Percentiles rank a stretch among this genome's conserved stretches.
These are phyloP conservation scores for Asterophora parasitica DNA, from an alignment of 768 basidiomycete genomes.

Conservation along the genomic window DNA sequence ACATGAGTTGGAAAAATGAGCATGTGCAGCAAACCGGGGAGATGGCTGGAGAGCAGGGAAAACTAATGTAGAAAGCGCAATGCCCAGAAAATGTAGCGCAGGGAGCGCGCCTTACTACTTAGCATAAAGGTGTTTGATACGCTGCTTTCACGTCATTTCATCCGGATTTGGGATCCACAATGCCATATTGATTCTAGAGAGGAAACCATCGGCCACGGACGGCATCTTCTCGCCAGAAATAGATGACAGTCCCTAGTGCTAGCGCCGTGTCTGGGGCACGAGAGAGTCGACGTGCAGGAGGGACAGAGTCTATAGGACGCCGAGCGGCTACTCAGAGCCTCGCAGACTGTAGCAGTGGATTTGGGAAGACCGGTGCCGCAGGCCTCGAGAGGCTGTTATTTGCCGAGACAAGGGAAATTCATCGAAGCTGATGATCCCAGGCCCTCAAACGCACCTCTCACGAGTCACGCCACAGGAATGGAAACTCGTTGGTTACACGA, in stretches of 20 bases:
- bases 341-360: slow-evolving; percentile 1
- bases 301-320: slow-evolving; percentile 8
- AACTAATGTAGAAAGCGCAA: slow-evolving; percentile 9
- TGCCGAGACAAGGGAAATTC: slow-evolving; percentile 20
- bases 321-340: slow-evolving; percentile 8
- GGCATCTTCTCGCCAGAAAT: slow-evolving; percentile 5
- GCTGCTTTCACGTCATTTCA: slow-evolving; percentile 18
- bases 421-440: slow-evolving; percentile 15
- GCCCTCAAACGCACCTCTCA: slow-evolving; percentile 6
- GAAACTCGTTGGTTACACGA: background rate
- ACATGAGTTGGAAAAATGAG: background rate
- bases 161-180: slow-evolving; percentile 7
- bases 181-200: slow-evolving; percentile 10
- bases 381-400: slow-evolving; percentile 11
- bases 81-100: slow-evolving; percentile 13
- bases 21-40: background rate
- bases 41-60: background rate
- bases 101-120: slow-evolving; percentile 12
- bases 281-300: slow-evolving; percentile 1
- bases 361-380: slow-evolving; percentile 18
- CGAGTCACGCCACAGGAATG: slow-evolving; percentile 14
- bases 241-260: background rate
- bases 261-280: background rate
- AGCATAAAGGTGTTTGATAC: slow-evolving; percentile 16
- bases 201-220: slow-evolving; percentile 11